Base-by-base conservation (phyloP, 257 asterid genomes). In the Solanum corneliomulleri region DNA sequence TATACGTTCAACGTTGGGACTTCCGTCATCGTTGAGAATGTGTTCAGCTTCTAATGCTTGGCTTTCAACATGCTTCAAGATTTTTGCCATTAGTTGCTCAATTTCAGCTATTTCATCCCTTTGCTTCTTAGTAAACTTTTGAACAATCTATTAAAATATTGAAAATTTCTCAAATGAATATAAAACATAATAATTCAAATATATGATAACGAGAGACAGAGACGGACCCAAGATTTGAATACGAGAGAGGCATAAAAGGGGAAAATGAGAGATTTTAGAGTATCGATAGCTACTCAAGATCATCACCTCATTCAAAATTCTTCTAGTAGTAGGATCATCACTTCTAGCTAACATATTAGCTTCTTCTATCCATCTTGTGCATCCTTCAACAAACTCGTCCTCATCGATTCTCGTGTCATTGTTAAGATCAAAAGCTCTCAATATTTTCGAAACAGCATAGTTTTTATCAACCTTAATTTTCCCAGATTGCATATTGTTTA, bases 31-130 rank as follows among this genome's bases (percentile, higher is more conserved):
- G 10, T 70, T 37, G 42, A 89, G 89, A 23, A 89, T 84, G 87
- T 85, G 72, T 82, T 56, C 33, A 82, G 49, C 89, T 86, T 88
- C 90, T 66, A 91, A 87, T 35, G 84, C 89, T 86, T 89, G 89
- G 66, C 82, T 88, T 6, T 89, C 89, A 2, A 78, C 88, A 45
- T 88, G 92, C 91, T 88, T 90, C 86, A 88, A 41, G 68, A 89
- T 58, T 64, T 87, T 88, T 39, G 92, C 92, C 93, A 88, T 91
- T 58, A 89, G 58, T 76, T 77, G 90, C 82, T 91, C 92, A 76
- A 87, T 84, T 81, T 89, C 90, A 82, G 87, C 89, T 39, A 83
- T 83, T 64, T 83, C 86, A 7, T 45, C 75, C 64, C 77, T 60
- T 86, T 78, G 90, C 58, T 83, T 89, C 88, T 86, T 91, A 11